Evolutionary conservation across 768 basidiomycete genomes (phyloP).

Genomic region (Leccinum imitatum): DNA sequence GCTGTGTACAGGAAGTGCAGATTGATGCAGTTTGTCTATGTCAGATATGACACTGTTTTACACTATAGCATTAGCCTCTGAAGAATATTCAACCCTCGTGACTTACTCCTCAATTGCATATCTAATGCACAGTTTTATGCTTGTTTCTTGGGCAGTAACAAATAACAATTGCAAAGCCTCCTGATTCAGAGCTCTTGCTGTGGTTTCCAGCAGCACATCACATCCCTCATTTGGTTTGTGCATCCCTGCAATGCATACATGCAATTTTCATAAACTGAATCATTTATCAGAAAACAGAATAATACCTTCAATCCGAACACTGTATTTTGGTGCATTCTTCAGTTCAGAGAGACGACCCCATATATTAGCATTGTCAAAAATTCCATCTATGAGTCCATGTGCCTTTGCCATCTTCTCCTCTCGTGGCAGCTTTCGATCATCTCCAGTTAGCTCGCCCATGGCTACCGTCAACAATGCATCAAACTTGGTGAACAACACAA

Average conservation of each 20-base stretch:
- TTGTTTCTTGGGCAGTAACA: background rate
- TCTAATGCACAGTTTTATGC: background rate
- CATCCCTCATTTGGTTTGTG: background rate
- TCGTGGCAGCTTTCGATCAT: too few relatives aligned
- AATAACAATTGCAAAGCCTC: background rate
- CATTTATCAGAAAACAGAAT: background rate
- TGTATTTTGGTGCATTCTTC: too few relatives aligned
- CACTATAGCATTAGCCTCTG: background rate
- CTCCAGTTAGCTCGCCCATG: too few relatives aligned
- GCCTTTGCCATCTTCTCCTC: too few relatives aligned
- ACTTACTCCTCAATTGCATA: background rate
- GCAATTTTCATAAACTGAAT: background rate
- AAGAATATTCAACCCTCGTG: background rate
- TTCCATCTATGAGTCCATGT: too few relatives aligned
- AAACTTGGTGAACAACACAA: too few relatives aligned
- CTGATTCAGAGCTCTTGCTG: background rate
- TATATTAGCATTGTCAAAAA: too few relatives aligned
- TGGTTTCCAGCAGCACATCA: background rate
- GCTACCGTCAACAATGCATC: too few relatives aligned
- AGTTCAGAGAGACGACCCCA: too few relatives aligned
- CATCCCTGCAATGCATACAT: background rate
- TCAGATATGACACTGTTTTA: background rate
- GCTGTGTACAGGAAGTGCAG: background rate
- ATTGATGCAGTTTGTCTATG: background rate
- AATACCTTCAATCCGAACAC: background rate